Evolutionary conservation across 164 flowering plant species (phyloP).

Genomic region (Magnolia officinalis): DNA sequence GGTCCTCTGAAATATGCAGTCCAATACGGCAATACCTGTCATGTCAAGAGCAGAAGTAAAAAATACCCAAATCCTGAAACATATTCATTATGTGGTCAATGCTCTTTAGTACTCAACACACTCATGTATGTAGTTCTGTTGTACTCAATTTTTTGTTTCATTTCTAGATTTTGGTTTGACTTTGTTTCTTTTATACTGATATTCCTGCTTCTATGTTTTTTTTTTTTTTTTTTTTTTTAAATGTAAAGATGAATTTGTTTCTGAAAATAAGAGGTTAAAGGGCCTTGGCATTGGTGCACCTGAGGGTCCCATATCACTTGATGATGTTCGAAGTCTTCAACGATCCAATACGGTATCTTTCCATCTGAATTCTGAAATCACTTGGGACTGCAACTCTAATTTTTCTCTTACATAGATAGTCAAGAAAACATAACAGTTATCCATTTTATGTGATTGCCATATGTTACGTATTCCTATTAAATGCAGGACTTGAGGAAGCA

Average conservation of each 20-base stretch:
- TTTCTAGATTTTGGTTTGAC: not conserved
- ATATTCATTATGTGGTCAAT: too few relatives aligned
- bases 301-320: slow-evolving; percentile 94
- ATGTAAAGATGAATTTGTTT: slow-evolving; percentile 48
- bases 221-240: not conserved
- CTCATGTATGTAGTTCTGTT: too few relatives aligned
- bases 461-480: not conserved
- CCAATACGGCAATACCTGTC: not conserved
- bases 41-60: not conserved
- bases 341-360: slow-evolving; percentile 77
- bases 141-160: not conserved
- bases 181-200: slow-evolving; percentile 6
- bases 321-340: slow-evolving; percentile 94
- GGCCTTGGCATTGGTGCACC: slow-evolving; percentile 94
- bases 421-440: not conserved
- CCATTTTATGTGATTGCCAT: not conserved
- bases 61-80: not conserved
- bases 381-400: not conserved
- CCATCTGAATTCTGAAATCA: not conserved
- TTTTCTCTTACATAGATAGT: not conserved
- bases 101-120: too few relatives aligned
- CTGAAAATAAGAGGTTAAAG: slow-evolving; percentile 69
- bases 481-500: slow-evolving; percentile 88
- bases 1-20: not conserved
- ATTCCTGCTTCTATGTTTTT: slow-evolving; percentile 8